A percentile compares a stretch with the other conserved stretches of the same genome.
phyloP scores from a whole-genome alignment of 495 filamentous ascomycete genomes.

The Pyrenula massariospora region DNA sequence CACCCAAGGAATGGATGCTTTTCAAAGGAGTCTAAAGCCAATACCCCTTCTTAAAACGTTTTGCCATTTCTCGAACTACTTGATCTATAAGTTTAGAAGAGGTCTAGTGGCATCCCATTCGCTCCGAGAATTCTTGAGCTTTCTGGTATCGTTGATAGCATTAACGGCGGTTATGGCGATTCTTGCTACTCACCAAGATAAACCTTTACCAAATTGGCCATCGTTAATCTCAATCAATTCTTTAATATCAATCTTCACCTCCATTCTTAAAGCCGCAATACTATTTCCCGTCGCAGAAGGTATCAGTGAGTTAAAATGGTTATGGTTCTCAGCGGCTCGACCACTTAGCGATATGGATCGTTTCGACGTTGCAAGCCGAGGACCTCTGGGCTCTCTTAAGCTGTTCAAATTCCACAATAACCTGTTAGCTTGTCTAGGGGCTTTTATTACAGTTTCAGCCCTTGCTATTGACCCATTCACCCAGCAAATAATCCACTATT shows the following conservation, averaged over 20 bases:
- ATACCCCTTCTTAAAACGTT: not conserved
- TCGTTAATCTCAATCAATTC: conserved; percentile 31
- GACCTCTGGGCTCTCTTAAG: conserved; percentile 19
- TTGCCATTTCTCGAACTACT: not conserved
- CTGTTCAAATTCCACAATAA: conserved; percentile 7
- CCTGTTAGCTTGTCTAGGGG: not conserved
- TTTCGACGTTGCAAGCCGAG: conserved; percentile 31
- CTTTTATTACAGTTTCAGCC: conserved; percentile 6
- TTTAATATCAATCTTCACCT: conserved; percentile 29
- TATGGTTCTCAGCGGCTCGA: conserved; percentile 28
- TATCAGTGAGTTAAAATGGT: conserved; percentile 36
- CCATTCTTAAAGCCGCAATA: conserved; percentile 30
- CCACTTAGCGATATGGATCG: conserved; percentile 26
- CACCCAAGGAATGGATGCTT: too few species aligned
- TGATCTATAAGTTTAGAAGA: not conserved
- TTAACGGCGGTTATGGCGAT: not conserved
- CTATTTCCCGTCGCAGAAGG: conserved; percentile 26
- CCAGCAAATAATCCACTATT: conserved; percentile 17
- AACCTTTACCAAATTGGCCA: conserved; percentile 27
- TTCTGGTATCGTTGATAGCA: not conserved
- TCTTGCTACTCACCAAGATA: not conserved
- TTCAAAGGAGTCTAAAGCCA: not conserved
- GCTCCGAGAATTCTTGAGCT: not conserved
- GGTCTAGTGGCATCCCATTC: not conserved
- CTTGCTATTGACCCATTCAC: conserved; percentile 32